A percentile compares a stretch with the other conserved stretches of the same genome.
phyloP scores from a whole-genome alignment of 1,139 yeast genomes.

The Geotrichum fermentans region DNA sequence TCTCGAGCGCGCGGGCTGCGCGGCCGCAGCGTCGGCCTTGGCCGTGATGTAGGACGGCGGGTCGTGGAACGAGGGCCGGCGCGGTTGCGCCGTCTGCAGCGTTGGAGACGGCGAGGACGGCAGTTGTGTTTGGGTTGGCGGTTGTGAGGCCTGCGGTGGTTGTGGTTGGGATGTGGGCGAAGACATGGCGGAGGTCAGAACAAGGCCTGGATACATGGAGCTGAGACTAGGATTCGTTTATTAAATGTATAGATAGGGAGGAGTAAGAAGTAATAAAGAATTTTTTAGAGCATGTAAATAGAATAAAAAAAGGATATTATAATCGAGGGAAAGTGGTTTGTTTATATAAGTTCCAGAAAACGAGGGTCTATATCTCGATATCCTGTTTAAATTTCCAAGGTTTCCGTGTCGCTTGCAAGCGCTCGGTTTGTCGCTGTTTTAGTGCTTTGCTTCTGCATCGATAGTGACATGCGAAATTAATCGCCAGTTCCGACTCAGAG shows the following conservation, averaged over 20 bases:
- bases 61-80: constrained; percentile 6
- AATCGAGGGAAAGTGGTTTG: no score
- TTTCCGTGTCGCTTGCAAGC: no score
- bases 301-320: no score
- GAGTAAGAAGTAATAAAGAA: no score
- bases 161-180: not conserved
- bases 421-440: no score
- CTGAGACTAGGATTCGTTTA: not conserved
- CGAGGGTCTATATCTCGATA: no score
- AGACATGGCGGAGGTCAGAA: not conserved
- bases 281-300: no score
- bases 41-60: constrained; percentile 3
- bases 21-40: not conserved
- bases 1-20: not conserved
- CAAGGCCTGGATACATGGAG: not conserved
- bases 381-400: no score
- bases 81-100: not conserved
- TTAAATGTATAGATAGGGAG: not conserved
- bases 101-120: not conserved
- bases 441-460: no score
- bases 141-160: not conserved
- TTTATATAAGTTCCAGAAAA: no score
- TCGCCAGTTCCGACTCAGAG: no score
- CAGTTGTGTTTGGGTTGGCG: not conserved
- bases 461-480: no score